Conservation (phyloP, 805 yeast genomes). For the Saturnispora quitensis region DNA sequence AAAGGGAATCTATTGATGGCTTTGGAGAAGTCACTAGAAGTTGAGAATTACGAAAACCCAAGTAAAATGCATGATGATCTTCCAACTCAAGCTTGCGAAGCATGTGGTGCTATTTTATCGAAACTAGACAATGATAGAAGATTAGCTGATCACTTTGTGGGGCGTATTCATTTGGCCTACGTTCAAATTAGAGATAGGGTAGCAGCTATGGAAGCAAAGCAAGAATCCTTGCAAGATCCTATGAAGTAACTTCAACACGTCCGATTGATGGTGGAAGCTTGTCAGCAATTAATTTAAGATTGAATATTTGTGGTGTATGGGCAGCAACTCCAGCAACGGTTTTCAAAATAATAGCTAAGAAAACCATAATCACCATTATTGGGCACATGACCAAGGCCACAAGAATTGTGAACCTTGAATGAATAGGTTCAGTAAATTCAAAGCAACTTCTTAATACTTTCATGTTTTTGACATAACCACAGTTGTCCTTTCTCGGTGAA, state of each 20-base stretch:
- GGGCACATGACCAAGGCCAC: not conserved
- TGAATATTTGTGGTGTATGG: not conserved
- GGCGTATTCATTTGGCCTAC: conserved; percentile 79
- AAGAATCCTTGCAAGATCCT: conserved; percentile 6
- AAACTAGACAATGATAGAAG: conserved; percentile 81
- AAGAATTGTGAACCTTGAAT: not conserved
- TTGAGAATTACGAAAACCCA: not conserved
- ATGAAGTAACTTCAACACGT: conserved; percentile 13
- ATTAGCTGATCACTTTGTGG: conserved; percentile 81
- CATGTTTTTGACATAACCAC: not conserved
- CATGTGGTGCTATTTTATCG: conserved; percentile 84
- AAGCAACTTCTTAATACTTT: not conserved
- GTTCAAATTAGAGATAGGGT: conserved; percentile 60
- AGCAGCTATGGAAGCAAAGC: conserved; percentile 28
- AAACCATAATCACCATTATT: conserved; percentile 5
- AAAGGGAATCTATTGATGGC: not conserved
- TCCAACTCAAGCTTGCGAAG: conserved; percentile 64
- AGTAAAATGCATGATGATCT: not conserved
- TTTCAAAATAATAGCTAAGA: not conserved
- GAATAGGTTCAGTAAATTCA: not conserved
- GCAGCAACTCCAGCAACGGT: not conserved
- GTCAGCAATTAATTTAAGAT: conserved; percentile 21
- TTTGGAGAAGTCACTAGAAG: not conserved
- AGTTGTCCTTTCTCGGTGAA: not conserved
- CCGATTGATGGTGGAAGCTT: conserved; percentile 29